These are phyloP conservation scores for Boletus tomentosulus DNA, from an alignment of 768 basidiomycete species.

Conservation along the genomic window DNA sequence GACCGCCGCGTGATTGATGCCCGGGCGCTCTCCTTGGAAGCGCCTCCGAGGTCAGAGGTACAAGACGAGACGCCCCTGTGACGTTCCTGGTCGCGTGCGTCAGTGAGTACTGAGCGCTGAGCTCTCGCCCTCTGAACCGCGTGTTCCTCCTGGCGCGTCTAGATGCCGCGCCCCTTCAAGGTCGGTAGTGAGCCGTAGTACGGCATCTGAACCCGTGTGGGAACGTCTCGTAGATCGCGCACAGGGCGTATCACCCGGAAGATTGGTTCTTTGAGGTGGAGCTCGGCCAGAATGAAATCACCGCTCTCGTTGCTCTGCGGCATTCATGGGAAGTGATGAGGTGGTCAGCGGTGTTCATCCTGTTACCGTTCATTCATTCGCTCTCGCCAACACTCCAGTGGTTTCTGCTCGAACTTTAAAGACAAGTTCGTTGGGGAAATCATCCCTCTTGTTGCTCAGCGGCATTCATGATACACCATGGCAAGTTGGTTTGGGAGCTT, in stretches of 20 bases:
- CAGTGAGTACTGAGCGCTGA: too few species aligned
- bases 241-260: neutral
- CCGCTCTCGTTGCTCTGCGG: neutral
- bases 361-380: neutral
- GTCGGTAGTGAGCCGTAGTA: neutral
- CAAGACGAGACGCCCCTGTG: neutral
- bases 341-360: neutral
- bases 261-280: neutral
- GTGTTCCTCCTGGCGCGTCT: neutral
- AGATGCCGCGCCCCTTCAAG: neutral
- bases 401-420: too few species aligned
- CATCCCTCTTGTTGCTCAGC: too few species aligned
- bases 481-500: too few species aligned
- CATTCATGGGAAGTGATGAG: neutral
- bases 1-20: too few species aligned
- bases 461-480: too few species aligned
- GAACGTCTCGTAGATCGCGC: neutral
- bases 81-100: neutral
- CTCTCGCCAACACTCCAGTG: too few species aligned
- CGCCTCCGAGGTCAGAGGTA: too few species aligned
- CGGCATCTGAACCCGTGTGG: neutral
- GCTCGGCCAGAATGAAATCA: neutral
- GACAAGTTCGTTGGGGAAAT: too few species aligned
- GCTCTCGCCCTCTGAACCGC: too few species aligned
- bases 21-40: too few species aligned